Base-by-base conservation (phyloP, 192 early-diverging fungal species). In the Coemansia sp. region DNA sequence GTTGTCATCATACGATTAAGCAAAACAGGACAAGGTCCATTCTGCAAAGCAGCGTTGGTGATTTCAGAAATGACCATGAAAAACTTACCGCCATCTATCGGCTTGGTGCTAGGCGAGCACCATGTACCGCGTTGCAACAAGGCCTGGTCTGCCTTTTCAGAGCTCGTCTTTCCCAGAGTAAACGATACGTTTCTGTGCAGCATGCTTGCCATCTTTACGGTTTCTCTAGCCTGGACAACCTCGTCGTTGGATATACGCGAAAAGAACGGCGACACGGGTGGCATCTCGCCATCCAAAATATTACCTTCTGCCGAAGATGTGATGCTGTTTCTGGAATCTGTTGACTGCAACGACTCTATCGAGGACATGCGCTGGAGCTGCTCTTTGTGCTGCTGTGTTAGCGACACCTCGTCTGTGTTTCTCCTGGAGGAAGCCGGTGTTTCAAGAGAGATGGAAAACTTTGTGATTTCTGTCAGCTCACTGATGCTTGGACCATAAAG, bases 351-450 rank as follows among this genome's bases (percentile, higher is more conserved):
- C 4, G 32, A 35, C 15, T 51, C 52, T 39, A 64, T 36, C 20
- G 22, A 28, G 22, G 22, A 28, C 22, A 28, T 28, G 22, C 48
- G 64, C 32, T 63, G 72, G 51, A 71, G 58, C 32, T 64, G 59
- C 59, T 70, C 57, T 64, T 57, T 63, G n/a, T 65, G 55, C 63
- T 71, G 61, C 35, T 57, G 56, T 36, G 58, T 66, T 51, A 69
- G 61, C 12, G 64, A 33, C 35, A 74, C 68, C 66, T 72, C 73
- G 48, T 75, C 78, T 4, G 73, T 75, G 64, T 75, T 81, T 15
- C 78, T 52, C n/a, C 73, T 69, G 20, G 78, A 81, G 8, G 70
- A 51, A 17, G 74, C 73, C 32, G 78, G 78, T 4, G 78, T 81
- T 35, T 68, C 78, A 52, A 71, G 51, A 51, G 39, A 41, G 39